Evolutionary conservation across 768 basidiomycete genomes (phyloP).

Genomic region (Leucocoprinus leucothites): DNA sequence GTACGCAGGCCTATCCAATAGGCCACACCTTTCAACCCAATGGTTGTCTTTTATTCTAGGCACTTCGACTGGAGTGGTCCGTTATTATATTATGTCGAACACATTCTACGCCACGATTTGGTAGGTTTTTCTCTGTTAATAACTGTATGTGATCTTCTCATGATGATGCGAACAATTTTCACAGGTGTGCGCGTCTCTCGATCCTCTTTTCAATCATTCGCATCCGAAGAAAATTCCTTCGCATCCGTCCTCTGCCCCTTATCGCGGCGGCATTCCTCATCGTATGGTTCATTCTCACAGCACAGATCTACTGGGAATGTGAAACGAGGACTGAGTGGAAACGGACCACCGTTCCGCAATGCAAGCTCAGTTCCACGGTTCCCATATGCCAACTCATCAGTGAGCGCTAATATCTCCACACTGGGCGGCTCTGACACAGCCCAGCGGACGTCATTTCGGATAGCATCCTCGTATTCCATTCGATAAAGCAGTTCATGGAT

Average conservation of each 20-base stretch:
- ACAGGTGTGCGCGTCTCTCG: not conserved
- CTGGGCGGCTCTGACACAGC: not conserved
- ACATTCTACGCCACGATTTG: slow-evolving; percentile 38
- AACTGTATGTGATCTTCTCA: too few species aligned
- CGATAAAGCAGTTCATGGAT: slow-evolving; percentile 14
- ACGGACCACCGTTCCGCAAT: not conserved
- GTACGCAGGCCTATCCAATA: not conserved
- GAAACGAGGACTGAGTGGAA: slow-evolving; percentile 21
- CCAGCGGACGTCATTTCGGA: slow-evolving; percentile 16
- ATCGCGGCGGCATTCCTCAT: too few species aligned
- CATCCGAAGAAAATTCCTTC: too few species aligned
- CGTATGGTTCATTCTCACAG: slow-evolving; percentile 32
- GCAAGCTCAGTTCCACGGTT: not conserved
- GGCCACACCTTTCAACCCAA: not conserved
- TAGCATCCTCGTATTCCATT: slow-evolving; percentile 8
- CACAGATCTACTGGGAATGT: slow-evolving; percentile 45
- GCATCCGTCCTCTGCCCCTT: too few species aligned
- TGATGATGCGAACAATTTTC: too few species aligned
- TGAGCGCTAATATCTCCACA: not conserved
- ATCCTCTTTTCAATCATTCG: slow-evolving; percentile 40
- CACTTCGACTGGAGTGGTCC: slow-evolving; percentile 17
- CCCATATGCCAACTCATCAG: not conserved
- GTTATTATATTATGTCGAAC: slow-evolving; percentile 33
- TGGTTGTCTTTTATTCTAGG: not conserved
- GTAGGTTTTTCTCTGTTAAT: slow-evolving; percentile 17